phyloP scores from a whole-genome alignment of 345 rosid genomes.

The Sisymbrium altissimum region DNA sequence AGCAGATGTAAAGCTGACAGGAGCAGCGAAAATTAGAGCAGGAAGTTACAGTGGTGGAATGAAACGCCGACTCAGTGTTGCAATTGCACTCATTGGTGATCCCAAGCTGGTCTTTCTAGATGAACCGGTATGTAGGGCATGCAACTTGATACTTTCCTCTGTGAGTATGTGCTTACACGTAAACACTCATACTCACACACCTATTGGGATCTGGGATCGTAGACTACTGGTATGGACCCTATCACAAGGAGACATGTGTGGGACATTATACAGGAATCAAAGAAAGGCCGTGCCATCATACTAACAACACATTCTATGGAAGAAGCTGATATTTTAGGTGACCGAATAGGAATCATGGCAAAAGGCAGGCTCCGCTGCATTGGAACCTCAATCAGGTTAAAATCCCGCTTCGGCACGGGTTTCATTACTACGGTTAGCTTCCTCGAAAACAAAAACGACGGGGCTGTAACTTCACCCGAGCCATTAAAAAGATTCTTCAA shows the following conservation, averaged over 20 bases:
- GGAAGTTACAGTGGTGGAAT: conserved; percentile 97
- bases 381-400: conserved; percentile 85
- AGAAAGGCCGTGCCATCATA: conserved; percentile 81
- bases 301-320: conserved; percentile 97
- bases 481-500: conserved; percentile 69
- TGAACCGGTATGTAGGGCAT: conserved; percentile 58
- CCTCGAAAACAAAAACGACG: conserved; percentile 33
- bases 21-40: conserved; percentile 61
- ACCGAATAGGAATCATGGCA: conserved; percentile 92
- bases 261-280: conserved; percentile 83
- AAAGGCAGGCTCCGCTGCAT: conserved; percentile 86
- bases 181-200: not conserved
- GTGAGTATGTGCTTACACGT: not conserved
- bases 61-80: conserved; percentile 92
- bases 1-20: conserved; percentile 67
- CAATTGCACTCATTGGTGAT: conserved; percentile 79
- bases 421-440: conserved; percentile 76
- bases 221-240: conserved; percentile 97
- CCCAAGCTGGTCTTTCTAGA: conserved; percentile 85
- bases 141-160: not conserved
- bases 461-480: conserved; percentile 32
- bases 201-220: conserved; percentile 18
- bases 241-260: conserved; percentile 91
- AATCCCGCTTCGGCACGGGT: conserved; percentile 89
- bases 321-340: conserved; percentile 91